A percentile compares a stretch with the other conserved stretches of the same genome.
Conservation (phyloP, 2,329 filamentous ascomycete species). For the Epichloe amarillans region DNA sequence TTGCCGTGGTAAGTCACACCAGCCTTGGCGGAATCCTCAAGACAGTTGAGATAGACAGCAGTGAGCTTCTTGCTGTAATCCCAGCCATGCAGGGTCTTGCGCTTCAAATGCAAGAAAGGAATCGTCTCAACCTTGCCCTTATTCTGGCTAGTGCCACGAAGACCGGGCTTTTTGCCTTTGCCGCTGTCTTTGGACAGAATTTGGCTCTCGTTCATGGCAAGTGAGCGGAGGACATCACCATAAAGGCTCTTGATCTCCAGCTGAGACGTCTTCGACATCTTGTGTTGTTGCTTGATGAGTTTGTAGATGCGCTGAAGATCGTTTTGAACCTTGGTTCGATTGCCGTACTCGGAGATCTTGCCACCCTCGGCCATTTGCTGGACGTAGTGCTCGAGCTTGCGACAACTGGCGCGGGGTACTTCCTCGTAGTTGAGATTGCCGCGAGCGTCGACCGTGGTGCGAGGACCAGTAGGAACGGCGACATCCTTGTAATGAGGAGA, state of each 20-base stretch:
- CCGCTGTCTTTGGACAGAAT: slow-evolving; percentile 82
- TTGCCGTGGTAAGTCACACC: slow-evolving; percentile 91
- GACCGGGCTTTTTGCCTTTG: slow-evolving; percentile 42
- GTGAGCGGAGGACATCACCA: slow-evolving; percentile 81
- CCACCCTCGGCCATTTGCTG: slow-evolving; percentile 97
- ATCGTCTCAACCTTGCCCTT: slow-evolving; percentile 97
- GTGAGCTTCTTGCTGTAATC: slow-evolving; percentile 99
- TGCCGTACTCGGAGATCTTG: slow-evolving; percentile 97
- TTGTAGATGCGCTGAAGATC: slow-evolving; percentile 93
- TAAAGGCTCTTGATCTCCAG: slow-evolving; percentile 94
- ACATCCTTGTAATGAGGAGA: slow-evolving; percentile 95
- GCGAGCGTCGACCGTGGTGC: slow-evolving; percentile 81
- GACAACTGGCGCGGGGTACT: slow-evolving; percentile 71
- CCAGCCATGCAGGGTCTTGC: slow-evolving; percentile 87
- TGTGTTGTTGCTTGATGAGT: slow-evolving; percentile 96
- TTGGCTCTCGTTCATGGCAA: slow-evolving; percentile 96
- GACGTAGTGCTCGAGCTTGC: slow-evolving; percentile 97
- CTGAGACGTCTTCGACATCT: slow-evolving; percentile 90
- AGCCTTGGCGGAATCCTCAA: slow-evolving; percentile 75
- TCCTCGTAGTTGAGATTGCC: slow-evolving; percentile 92
- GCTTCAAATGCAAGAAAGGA: slow-evolving; percentile 93
- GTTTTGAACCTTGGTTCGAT: slow-evolving; percentile 94
- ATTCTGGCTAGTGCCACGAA: slow-evolving; percentile 40
- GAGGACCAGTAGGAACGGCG: slow-evolving; percentile 76
- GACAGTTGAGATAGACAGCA: slow-evolving; percentile 76